Conservation (phyloP, 2,329 filamentous ascomycete genomes). For the Thermoascus crustaceus region DNA sequence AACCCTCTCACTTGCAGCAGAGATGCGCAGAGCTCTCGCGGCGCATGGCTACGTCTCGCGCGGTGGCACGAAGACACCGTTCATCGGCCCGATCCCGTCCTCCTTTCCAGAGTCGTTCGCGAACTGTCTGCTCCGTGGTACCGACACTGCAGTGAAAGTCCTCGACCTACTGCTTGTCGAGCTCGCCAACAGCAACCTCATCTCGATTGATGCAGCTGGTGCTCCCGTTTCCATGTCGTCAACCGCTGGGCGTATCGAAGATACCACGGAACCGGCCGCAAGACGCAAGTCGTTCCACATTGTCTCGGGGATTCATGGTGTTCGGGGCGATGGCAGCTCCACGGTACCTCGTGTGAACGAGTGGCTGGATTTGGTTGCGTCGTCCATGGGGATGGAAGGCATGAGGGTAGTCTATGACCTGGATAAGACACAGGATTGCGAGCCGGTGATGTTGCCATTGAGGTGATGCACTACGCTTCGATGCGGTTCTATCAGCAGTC, state of each 20-base stretch:
- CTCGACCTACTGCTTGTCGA: conserved; percentile 11
- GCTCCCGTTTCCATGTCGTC: too few species aligned
- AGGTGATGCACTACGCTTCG: too few species aligned
- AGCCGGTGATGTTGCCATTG: too few species aligned
- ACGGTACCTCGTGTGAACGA: conserved; percentile 6
- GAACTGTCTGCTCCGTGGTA: conserved; percentile 15
- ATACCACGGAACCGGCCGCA: too few species aligned
- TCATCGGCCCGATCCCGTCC: conserved; percentile 17
- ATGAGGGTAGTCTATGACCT: conserved; percentile 10
- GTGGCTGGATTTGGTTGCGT: conserved; percentile 16
- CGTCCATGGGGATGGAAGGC: conserved; percentile 17
- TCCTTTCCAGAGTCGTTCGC: conserved; percentile 16
- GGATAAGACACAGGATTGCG: background rate
- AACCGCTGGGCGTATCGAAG: too few species aligned
- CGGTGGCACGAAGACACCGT: conserved; percentile 3
- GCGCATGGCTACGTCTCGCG: conserved; percentile 7
- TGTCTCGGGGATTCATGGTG: background rate
- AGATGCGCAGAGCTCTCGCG: conserved; percentile 12
- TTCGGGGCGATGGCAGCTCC: background rate
- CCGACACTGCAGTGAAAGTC: conserved; percentile 11
- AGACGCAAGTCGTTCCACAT: background rate
- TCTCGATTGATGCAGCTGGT: too few species aligned
- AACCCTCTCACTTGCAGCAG: conserved; percentile 3
- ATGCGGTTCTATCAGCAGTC: too few species aligned
- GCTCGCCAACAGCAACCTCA: too few species aligned